Percentiles rank a stretch among this genome's conserved stretches.
Evolutionary conservation across 176 grass and related monocot species (phyloP).

Genomic region (Zizania latifolia): DNA sequence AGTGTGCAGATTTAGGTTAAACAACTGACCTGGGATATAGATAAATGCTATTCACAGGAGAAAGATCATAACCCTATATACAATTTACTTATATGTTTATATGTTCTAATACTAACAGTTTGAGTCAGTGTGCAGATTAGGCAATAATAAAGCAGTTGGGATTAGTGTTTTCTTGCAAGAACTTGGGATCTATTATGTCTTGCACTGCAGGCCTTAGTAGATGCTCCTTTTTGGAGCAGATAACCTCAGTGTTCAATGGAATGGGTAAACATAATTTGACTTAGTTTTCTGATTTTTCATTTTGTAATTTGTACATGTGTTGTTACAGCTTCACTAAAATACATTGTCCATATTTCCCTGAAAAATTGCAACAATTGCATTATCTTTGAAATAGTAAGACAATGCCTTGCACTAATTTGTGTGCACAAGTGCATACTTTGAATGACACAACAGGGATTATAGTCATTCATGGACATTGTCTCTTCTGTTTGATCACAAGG

Average conservation of each 20-base stretch:
- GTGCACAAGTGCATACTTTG: background rate
- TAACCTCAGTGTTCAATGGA: conserved; percentile 1
- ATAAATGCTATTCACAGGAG: background rate
- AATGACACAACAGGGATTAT: background rate
- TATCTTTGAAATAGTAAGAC: background rate
- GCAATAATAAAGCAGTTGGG: conserved; percentile 5
- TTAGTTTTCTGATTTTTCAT: background rate
- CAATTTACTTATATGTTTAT: background rate
- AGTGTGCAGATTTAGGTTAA: conserved; percentile 20
- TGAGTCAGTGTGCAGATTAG: conserved; percentile 41
- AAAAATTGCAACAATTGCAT: background rate
- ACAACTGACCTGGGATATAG: background rate
- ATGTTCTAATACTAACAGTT: conserved; percentile 35
- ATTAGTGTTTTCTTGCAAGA: conserved; percentile 22
- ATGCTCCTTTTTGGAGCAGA: background rate
- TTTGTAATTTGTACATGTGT: background rate
- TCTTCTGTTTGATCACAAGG: background rate
- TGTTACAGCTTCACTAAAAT: conserved; percentile 6
- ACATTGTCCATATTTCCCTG: background rate
- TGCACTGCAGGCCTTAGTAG: conserved; percentile 11
- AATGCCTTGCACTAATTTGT: background rate
- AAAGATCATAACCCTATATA: background rate
- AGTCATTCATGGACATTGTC: background rate
- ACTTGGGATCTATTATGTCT: background rate
- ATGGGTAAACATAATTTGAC: conserved; percentile 4